Evolutionary conservation across 495 filamentous ascomycete species (phyloP), one percentile per base, ranked within the genome.

Genomic region (Tuber melanosporum): DNA sequence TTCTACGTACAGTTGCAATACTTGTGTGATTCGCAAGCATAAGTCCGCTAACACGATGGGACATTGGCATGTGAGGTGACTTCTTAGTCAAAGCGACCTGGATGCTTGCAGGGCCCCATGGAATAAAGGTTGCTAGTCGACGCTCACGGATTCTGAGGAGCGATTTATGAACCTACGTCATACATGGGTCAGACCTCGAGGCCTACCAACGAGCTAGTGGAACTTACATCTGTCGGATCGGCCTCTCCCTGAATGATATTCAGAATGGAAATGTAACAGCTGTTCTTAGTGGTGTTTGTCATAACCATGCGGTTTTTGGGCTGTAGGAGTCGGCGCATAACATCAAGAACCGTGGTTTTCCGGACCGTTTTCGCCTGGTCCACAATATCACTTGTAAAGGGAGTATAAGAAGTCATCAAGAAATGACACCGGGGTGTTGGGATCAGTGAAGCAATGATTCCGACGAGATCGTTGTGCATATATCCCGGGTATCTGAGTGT

Each of bases 301-400:
- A 94, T 96, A 49, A 99, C 95, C 95, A 99, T 99, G 82, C 96
- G 91, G 85, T 98, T 98, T 87, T 99, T 99, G 62, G 95, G 95
- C 85, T 99, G 95, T 70, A 99, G 87, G 14, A 99, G 88, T 66
- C 95, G 89, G 44, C 95, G 90, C 95, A 99, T 99, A 71, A 99
- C 95, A 85, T 99, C 95, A 26, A 98, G 86, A 1, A 99, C 95
- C 5, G 95, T 99, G 0, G 96, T 99, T 85, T 98, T 98, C 47
- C 96, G 92, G 19, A 99, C 93, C 0, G 94, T 97, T 85, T 96
- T 97, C 66, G 94, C 96, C 85, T 97, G 92, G 80, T 98, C 94
- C 70, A 98, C 92, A 81, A 93, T 95, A 84, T 97, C 94, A 74
- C 93, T 92, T 3, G 95, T 98, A 82, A 99, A 99, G 14, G 95